These are phyloP conservation scores for Pseudogymnoascus sp. DNA, from an alignment of 2,329 filamentous ascomycete species.

Conservation along the genomic window DNA sequence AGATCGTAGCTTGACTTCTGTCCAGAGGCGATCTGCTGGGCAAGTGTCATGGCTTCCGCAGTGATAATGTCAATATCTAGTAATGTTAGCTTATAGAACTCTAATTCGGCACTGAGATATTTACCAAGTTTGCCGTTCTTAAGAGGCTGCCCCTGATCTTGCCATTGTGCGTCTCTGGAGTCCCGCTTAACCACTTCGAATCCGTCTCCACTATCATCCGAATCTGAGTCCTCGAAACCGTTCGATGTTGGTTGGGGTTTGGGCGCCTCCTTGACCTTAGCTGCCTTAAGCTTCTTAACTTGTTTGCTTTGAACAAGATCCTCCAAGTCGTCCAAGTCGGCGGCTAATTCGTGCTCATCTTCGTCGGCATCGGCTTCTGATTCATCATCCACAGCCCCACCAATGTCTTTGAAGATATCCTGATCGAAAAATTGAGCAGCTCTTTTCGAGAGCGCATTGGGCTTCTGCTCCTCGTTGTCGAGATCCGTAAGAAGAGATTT, in stretches of 20 bases:
- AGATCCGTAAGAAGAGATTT: slow-evolving; percentile 55
- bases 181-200: slow-evolving; percentile 57
- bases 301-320: slow-evolving; percentile 25
- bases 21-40: slow-evolving; percentile 82
- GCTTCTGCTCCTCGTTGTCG: slow-evolving; percentile 42
- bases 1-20: slow-evolving; percentile 72
- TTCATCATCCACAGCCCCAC: slow-evolving; percentile 54
- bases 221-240: slow-evolving; percentile 14
- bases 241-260: slow-evolving; percentile 18
- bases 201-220: slow-evolving; percentile 36
- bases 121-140: slow-evolving; percentile 57
- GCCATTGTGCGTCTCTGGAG: slow-evolving; percentile 53
- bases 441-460: slow-evolving; percentile 66
- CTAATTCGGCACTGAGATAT: slow-evolving; percentile 16
- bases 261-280: slow-evolving; percentile 28
- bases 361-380: slow-evolving; percentile 34
- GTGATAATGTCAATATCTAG: slow-evolving; percentile 95
- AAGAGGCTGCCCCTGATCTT: slow-evolving; percentile 54
- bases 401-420: slow-evolving; percentile 83
- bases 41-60: slow-evolving; percentile 97
- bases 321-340: slow-evolving; percentile 21
- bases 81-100: slow-evolving; percentile 17
- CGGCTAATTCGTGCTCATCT: slow-evolving; percentile 35
- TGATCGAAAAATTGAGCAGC: slow-evolving; percentile 89
- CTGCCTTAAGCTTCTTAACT: slow-evolving; percentile 17